Conservation (phyloP, 1,139 yeast genomes). For the Yamadazyma sp. region DNA sequence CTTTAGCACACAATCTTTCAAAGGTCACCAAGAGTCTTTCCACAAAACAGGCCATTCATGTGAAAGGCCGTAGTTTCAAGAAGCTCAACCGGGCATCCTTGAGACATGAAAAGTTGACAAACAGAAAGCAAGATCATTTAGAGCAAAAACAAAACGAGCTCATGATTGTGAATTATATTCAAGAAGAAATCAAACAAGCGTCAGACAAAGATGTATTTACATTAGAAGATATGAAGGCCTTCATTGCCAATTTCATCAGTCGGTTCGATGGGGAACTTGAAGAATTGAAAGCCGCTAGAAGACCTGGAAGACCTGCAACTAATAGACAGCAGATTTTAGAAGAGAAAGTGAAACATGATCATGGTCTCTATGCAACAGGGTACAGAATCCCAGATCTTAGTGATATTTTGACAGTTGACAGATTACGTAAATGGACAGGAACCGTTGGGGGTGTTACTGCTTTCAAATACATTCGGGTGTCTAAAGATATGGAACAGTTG, state of each 20-base stretch:
- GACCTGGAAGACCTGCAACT: conserved; percentile 86
- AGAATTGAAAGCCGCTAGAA: conserved; percentile 55
- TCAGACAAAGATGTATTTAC: conserved; percentile 44
- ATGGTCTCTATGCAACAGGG: conserved; percentile 65
- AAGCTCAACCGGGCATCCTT: conserved; percentile 83
- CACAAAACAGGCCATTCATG: conserved; percentile 68
- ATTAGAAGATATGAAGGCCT: conserved; percentile 56
- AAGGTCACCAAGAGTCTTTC: conserved; percentile 68
- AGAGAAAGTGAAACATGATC: conserved; percentile 59
- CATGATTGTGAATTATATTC: conserved; percentile 60
- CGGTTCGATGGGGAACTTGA: conserved; percentile 75
- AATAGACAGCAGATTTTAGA: conserved; percentile 68
- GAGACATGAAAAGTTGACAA: conserved; percentile 68
- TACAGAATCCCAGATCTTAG: conserved; percentile 72
- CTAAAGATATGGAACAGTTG: conserved; percentile 30
- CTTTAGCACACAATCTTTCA: conserved; percentile 68
- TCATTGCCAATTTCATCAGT: conserved; percentile 62
- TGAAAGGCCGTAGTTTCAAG: conserved; percentile 85
- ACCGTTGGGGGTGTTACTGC: conserved; percentile 75
- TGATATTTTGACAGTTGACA: conserved; percentile 56
- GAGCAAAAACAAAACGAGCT: conserved; percentile 63
- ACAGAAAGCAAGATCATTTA: conserved; percentile 53
- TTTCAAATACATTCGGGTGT: conserved; percentile 46
- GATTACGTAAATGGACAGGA: conserved; percentile 75
- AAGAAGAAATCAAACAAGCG: conserved; percentile 55